Base-by-base conservation (phyloP, 805 yeast species). In the Teunomyces stri region DNA sequence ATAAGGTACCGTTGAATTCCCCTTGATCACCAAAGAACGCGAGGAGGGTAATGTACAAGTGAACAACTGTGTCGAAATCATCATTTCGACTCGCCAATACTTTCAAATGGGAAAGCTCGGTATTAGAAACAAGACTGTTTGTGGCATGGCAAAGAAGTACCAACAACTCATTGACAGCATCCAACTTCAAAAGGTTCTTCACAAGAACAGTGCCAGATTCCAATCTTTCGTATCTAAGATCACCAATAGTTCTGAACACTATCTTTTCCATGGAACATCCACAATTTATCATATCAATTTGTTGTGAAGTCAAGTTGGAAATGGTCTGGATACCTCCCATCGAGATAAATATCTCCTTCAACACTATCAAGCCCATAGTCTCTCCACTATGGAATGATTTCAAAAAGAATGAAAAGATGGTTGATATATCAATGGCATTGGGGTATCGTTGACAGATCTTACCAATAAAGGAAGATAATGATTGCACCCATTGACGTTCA, bases 401-500 rank as follows among this genome's bases (percentile, higher is more conserved):
- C 35, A 85, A 57, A 6, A 86, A 64, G 57, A 76, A 85, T 2
- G 69, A 66, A 12, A 89, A 60, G 10, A 92, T 66, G 3, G 92
- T 89, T 3, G 70, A 62, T 31, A 87, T 59, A 54, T 84, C 84
- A 68, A 92, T 80, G 2, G 64, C 55, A 52, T 64, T 49, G 31
- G 80, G 70, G 69, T 82, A 72, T 39, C 74, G 62, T 54, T 78
- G 65, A 63, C 89, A 79, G 4, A 90, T 66, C 46, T 85, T 82
- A 0, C 96, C 96, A 44, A 88, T 80, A 59, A 92, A 91, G 1
- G 81, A 71, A 0, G 96, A 79, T 28, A 92, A 70, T 18, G 96
- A 86, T 56, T 86, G 94, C 29, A 90, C 76, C 98, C 98, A 92
- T 55, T 79, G 83, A 21, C 86, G 73, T 48, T 87, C 91, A 55